These are phyloP conservation scores for Ophiorrhiza pumila DNA, from an alignment of 257 asterid species.

Conservation along the genomic window DNA sequence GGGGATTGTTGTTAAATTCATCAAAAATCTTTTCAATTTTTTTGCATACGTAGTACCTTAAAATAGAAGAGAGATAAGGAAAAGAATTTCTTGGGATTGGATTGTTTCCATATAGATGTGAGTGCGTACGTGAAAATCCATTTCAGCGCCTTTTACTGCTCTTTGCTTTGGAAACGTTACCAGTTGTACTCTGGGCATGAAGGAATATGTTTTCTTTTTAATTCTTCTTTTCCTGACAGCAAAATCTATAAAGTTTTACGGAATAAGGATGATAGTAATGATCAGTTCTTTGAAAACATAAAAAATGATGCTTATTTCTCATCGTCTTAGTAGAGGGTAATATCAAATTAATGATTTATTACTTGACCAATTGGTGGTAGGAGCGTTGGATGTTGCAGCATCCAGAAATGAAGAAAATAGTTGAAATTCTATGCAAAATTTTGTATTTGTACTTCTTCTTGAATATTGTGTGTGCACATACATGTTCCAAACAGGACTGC, in stretches of 20 bases:
- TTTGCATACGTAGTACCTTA: neutral
- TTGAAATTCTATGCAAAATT: no score
- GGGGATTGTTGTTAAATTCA: slow-evolving; percentile 14
- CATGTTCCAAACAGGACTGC: neutral
- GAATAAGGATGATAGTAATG: no score
- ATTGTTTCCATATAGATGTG: slow-evolving; percentile 14
- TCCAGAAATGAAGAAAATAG: no score
- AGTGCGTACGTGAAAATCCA: slow-evolving; percentile 7
- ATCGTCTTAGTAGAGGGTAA: no score
- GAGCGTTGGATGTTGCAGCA: no score
- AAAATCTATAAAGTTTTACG: no score
- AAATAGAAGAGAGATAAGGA: slow-evolving; percentile 5
- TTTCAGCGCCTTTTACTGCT: neutral
- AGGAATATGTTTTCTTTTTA: neutral
- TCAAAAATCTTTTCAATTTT: neutral
- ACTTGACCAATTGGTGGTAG: no score
- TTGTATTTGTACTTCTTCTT: no score
- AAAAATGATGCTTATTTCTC: no score
- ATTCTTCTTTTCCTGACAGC: neutral
- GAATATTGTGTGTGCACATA: no score
- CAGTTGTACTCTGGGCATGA: neutral
- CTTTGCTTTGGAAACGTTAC: neutral
- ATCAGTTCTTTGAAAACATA: no score
- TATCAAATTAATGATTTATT: no score
- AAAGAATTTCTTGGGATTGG: slow-evolving; percentile 20